A percentile compares a stretch with the other conserved stretches of the same genome.
Evolutionary conservation across 805 yeast genomes (phyloP).

Genomic region (Nakazawaea molendinolei): DNA sequence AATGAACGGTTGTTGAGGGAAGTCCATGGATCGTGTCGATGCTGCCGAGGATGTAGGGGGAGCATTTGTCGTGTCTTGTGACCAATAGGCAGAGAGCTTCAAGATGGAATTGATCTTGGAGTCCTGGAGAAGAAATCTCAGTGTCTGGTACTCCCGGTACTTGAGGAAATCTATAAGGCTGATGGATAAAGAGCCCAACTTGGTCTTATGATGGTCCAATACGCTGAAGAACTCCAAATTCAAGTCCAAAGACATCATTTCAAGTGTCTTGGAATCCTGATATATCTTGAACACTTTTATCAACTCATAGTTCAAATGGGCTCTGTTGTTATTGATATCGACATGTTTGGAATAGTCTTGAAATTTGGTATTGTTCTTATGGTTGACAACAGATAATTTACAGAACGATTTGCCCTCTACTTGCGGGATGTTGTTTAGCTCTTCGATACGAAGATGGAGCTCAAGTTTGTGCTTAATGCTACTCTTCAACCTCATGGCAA

Average conservation of each 20-base stretch:
- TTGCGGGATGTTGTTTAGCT: slow-evolving; percentile 81
- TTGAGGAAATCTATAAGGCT: slow-evolving; percentile 69
- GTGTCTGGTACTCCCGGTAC: slow-evolving; percentile 42
- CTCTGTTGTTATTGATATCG: slow-evolving; percentile 45
- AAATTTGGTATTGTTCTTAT: slow-evolving; percentile 8
- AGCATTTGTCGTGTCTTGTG: no score
- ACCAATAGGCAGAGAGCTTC: slow-evolving; percentile 40
- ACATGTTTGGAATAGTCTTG: slow-evolving; percentile 35
- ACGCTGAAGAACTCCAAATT: slow-evolving; percentile 30
- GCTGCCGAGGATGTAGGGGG: slow-evolving; percentile 11
- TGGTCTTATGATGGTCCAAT: slow-evolving; percentile 27
- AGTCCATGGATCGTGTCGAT: background rate
- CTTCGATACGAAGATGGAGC: slow-evolving; percentile 52
- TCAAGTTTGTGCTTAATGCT: slow-evolving; percentile 42
- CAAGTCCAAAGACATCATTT: slow-evolving; percentile 37
- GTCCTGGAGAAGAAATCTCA: slow-evolving; percentile 64
- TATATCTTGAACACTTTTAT: slow-evolving; percentile 30
- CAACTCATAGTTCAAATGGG: slow-evolving; percentile 35
- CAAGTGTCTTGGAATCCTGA: slow-evolving; percentile 30
- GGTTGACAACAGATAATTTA: slow-evolving; percentile 26
- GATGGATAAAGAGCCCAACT: slow-evolving; percentile 60
- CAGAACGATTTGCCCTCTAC: slow-evolving; percentile 61
- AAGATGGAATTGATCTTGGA: slow-evolving; percentile 82
- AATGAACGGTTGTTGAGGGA: no score
- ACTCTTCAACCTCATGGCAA: slow-evolving; percentile 25